Conservation (phyloP, 139 green algal species). For the Chlorella sp. region DNA sequence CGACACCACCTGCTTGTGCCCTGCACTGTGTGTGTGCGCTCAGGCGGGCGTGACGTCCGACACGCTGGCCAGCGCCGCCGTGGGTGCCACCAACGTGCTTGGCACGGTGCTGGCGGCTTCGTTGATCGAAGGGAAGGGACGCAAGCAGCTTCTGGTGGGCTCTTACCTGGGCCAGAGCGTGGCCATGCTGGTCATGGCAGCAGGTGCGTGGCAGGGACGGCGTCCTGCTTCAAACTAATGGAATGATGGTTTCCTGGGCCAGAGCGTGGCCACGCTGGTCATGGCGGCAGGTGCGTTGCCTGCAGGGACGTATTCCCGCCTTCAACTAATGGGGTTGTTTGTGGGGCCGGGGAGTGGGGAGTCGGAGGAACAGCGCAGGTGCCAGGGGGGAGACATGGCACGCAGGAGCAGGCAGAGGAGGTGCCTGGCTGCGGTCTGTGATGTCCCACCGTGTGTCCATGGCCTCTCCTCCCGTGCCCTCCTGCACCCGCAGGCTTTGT, state of each 20-base stretch:
- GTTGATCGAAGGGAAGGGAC: constrained; percentile 76
- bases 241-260: constrained; percentile 75
- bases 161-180: constrained; percentile 71
- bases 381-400: too few relatives aligned
- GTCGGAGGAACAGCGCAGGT: too few relatives aligned
- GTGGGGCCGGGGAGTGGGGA: constrained; percentile 59
- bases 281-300: constrained; percentile 64
- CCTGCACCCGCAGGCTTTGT: constrained; percentile 40
- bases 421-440: too few relatives aligned
- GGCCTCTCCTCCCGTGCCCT: too few relatives aligned
- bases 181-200: constrained; percentile 71
- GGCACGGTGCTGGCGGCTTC: constrained; percentile 71
- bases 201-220: constrained; percentile 19
- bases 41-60: constrained; percentile 79
- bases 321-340: too few relatives aligned
- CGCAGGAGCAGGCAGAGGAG: too few relatives aligned
- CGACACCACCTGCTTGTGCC: too few relatives aligned
- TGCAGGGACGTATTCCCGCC: too few relatives aligned
- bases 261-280: constrained; percentile 59
- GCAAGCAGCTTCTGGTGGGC: constrained; percentile 76
- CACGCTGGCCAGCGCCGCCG: constrained; percentile 78
- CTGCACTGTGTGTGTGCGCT: too few relatives aligned
- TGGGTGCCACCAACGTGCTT: constrained; percentile 78
- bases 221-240: too few relatives aligned
- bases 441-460: too few relatives aligned